Percentiles rank a stretch among this genome's conserved stretches.
Evolutionary conservation across 73 alveolate species (phyloP).

Genomic region (Urostyla sp.): DNA sequence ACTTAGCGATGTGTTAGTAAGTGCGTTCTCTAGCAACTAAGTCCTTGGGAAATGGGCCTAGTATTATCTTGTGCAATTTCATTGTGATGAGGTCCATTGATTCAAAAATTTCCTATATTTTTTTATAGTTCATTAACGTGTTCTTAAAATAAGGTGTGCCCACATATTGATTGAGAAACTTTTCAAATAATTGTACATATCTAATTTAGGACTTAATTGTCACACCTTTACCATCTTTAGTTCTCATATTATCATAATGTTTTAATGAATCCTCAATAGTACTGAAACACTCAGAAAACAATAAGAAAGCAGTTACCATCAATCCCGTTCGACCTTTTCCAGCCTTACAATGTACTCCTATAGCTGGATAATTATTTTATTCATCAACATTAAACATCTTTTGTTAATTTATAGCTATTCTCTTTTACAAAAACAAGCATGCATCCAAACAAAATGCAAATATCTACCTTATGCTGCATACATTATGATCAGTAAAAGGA

Average conservation of each 20-base stretch:
- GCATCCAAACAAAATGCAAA: slow-evolving; percentile 80
- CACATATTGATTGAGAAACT: slow-evolving; percentile 1
- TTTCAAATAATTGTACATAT: slow-evolving; percentile 9
- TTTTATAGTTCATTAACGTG: neutral
- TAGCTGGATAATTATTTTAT: slow-evolving; percentile 31
- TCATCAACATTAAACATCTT: neutral
- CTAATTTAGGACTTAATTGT: slow-evolving; percentile 38
- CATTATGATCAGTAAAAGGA: slow-evolving; percentile 80
- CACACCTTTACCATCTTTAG: slow-evolving; percentile 11
- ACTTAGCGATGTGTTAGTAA: too few relatives aligned
- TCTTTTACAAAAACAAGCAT: slow-evolving; percentile 64
- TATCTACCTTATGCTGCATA: slow-evolving; percentile 62
- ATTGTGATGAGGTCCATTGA: too few relatives aligned
- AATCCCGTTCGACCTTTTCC: slow-evolving; percentile 96
- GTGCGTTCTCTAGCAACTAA: too few relatives aligned
- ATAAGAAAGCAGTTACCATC: slow-evolving; percentile 74
- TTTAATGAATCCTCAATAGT: slow-evolving; percentile 82
- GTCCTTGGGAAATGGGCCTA: too few relatives aligned
- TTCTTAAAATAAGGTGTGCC: slow-evolving; percentile 7
- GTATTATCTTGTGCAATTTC: too few relatives aligned
- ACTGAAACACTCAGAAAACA: slow-evolving; percentile 71
- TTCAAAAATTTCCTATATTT: neutral
- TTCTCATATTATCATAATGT: slow-evolving; percentile 84
- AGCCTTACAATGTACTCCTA: slow-evolving; percentile 89
- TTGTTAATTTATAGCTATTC: slow-evolving; percentile 14